phyloP scores from a whole-genome alignment of 2,329 filamentous ascomycete genomes.

The Cercospora sesami region DNA sequence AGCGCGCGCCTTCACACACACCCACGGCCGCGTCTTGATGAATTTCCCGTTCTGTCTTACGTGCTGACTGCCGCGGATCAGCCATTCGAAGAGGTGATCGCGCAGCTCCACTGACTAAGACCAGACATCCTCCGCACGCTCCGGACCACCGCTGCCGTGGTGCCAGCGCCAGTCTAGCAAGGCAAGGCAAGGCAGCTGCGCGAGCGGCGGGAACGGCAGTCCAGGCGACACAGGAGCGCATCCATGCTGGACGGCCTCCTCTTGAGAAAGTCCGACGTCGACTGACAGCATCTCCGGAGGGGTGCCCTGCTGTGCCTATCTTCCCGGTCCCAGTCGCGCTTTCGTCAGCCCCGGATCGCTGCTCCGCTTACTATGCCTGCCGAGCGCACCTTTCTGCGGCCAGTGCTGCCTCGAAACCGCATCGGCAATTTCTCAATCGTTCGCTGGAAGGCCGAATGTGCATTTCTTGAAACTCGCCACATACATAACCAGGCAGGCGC shows the following conservation, averaged over 20 bases:
- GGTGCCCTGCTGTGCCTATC: neutral
- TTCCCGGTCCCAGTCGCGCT: neutral
- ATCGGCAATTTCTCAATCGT: neutral
- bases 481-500: neutral
- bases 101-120: neutral
- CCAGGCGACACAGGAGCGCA: neutral
- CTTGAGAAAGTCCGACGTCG: neutral
- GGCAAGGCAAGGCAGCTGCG: neutral
- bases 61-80: neutral
- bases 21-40: neutral
- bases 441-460: neutral
- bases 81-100: neutral
- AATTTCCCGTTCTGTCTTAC: neutral
- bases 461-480: neutral
- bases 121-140: neutral
- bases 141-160: neutral
- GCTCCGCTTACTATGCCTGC: neutral
- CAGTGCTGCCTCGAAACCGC: neutral
- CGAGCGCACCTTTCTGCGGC: neutral
- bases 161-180: neutral
- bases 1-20: neutral
- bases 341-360: neutral
- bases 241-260: neutral
- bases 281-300: neutral
- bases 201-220: neutral